A percentile compares a stretch with the other conserved stretches of the same genome.
phyloP scores from a whole-genome alignment of 1,284 basidiomycete species.

The Ceratobasidium sp. region DNA sequence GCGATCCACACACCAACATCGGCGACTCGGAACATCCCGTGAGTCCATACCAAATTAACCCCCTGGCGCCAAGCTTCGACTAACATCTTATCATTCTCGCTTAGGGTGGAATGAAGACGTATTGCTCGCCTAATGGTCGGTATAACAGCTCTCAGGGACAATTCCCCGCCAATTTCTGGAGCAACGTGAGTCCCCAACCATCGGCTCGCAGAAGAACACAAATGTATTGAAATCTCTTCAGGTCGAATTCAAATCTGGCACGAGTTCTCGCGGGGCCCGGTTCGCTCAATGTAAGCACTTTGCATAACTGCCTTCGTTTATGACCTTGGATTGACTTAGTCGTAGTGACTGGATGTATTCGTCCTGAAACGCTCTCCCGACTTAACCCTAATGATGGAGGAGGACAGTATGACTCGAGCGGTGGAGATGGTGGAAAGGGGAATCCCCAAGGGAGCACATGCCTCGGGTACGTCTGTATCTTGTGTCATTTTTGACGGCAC shows the following conservation, averaged over 20 bases:
- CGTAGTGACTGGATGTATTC: constrained; percentile 49
- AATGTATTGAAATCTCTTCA: background rate
- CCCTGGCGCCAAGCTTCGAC: background rate
- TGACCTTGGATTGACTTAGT: background rate
- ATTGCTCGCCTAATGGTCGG: constrained; percentile 47
- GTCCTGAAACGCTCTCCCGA: constrained; percentile 37
- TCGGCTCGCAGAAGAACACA: background rate
- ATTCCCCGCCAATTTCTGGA: constrained; percentile 50
- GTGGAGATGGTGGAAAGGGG: constrained; percentile 53
- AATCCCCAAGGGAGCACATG: constrained; percentile 53
- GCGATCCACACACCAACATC: constrained; percentile 47
- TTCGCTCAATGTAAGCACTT: constrained; percentile 31
- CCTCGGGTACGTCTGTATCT: constrained; percentile 47
- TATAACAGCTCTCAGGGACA: constrained; percentile 37
- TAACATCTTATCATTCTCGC: background rate
- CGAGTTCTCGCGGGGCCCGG: constrained; percentile 37
- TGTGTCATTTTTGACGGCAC: background rate
- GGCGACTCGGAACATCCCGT: constrained; percentile 48
- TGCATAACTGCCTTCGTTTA: too few species aligned
- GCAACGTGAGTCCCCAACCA: constrained; percentile 32
- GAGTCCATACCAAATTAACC: background rate
- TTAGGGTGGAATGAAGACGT: constrained; percentile 49
- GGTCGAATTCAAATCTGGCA: constrained; percentile 39
- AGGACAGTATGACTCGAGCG: too few species aligned
- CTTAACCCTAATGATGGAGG: constrained; percentile 52